phyloP scores from a whole-genome alignment of 2,329 filamentous ascomycete species.

The Diaporthe citri region DNA sequence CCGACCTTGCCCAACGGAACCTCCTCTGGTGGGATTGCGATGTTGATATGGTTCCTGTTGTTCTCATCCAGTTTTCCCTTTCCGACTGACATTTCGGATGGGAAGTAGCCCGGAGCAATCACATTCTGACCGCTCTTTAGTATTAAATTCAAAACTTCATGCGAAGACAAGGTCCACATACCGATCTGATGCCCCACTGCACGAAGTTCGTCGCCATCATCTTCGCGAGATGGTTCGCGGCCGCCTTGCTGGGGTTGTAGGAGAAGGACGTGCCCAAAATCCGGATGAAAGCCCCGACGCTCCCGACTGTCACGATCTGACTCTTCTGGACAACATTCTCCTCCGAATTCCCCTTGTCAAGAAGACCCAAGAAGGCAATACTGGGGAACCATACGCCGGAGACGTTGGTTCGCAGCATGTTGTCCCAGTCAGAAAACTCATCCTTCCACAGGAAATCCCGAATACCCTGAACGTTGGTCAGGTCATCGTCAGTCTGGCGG shows the following conservation, averaged over 20 bases:
- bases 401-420: conserved; percentile 1
- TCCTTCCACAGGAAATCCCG: conserved; percentile 5
- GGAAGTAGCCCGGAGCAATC: not conserved
- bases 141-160: not conserved
- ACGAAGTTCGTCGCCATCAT: conserved; percentile 16
- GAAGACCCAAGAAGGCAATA: not conserved
- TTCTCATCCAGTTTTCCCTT: conserved; percentile 6
- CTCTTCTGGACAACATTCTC: not conserved
- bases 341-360: not conserved
- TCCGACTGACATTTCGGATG: not conserved
- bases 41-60: conserved; percentile 6
- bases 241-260: conserved; percentile 4
- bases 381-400: not conserved
- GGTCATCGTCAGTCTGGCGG: not conserved
- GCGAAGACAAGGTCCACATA: not conserved
- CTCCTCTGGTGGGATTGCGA: conserved; percentile 4
- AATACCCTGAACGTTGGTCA: not conserved
- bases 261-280: not conserved
- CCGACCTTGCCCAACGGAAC: conserved; percentile 7
- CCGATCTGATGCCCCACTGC: not conserved
- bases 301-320: not conserved
- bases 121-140: not conserved
- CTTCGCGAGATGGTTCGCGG: not conserved
- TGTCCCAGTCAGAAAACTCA: conserved; percentile 14
- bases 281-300: conserved; percentile 4